Evolutionary conservation across 495 filamentous ascomycete species (phyloP), one percentile per base, ranked within the genome.

Genomic region (Mytilinidion resinicola): DNA sequence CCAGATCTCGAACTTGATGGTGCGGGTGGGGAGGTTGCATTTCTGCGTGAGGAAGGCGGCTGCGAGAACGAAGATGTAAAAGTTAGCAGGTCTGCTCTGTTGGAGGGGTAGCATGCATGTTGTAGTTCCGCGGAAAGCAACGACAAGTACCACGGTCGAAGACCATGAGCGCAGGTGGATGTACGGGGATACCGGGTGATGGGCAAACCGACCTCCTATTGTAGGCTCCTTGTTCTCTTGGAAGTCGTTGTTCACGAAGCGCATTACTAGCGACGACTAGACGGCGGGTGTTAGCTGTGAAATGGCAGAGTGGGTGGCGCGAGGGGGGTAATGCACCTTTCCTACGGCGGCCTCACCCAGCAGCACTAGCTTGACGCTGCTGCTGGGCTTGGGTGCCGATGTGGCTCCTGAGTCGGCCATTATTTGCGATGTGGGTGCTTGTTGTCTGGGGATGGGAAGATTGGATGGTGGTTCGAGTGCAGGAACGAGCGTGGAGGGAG

Each of bases 1-100:
- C 93, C 93, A 98, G 67, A 98, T 98, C 75, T 98, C 93, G 66
- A 98, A 98, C 75, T 98, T 98, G 78, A 98, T 97, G 57, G 90
- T 98, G 55, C 93, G 85, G 65, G 86, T 90, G 15, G 93, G 95
- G 20, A 98, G 89, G 62, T 87, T 89, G 78, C 90, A 96, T 85
- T 97, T 97, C 73, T 98, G 93, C 61, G 93, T 98, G 53, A 98
- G 79, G 76, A 98, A 98, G 63, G 93, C 93, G 66, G 93, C 93
- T 97, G 72, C 51, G 37, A 19, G 15, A 11, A 9, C 25, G 6
- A 30, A 30, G 25, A 30, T 30, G 6, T 30, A 30, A 30, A 30
- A 35, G 34, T n/a, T 48, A 35, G 60, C 34, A 53, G 56, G 30
- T 15, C 19, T 36, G 21, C 11, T 42, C 9, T 55, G 15, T 21